phyloP scores from a whole-genome alignment of 176 grass and related monocot genomes.

The Eleusine indica region DNA sequence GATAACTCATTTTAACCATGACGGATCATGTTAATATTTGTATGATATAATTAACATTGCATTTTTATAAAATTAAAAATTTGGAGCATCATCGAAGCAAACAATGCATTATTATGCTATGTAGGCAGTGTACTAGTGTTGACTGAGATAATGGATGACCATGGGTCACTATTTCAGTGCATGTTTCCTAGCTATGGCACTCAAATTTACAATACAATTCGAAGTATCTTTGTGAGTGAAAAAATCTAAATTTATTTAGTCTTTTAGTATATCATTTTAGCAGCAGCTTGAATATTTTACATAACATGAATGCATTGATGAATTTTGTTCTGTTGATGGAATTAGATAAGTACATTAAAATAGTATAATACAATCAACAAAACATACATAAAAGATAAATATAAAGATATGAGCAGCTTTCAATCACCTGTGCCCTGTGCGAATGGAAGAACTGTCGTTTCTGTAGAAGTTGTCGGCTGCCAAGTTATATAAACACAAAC shows the following conservation, averaged over 20 bases:
- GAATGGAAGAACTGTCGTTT: constrained; percentile 97
- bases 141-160: not conserved
- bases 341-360: not conserved
- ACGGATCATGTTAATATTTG: not conserved
- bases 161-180: not conserved
- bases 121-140: not conserved
- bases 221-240: not conserved
- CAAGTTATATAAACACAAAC: constrained; percentile 42
- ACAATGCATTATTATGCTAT: not conserved
- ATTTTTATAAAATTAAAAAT: not conserved
- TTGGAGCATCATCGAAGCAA: not conserved
- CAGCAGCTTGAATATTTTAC: not conserved
- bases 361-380: constrained; percentile 8
- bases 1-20: not conserved
- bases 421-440: constrained; percentile 88
- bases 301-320: not conserved
- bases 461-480: constrained; percentile 86
- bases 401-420: not conserved
- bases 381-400: constrained; percentile 8
- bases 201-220: not conserved
- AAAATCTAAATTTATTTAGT: not conserved
- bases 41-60: not conserved
- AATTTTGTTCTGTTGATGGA: not conserved
- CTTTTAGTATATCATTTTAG: not conserved
- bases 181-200: not conserved